A percentile compares a stretch with the other conserved stretches of the same genome.
These are phyloP conservation scores for Lumnitzera racemosa DNA, from an alignment of 345 rosid species.

Conservation along the genomic window DNA sequence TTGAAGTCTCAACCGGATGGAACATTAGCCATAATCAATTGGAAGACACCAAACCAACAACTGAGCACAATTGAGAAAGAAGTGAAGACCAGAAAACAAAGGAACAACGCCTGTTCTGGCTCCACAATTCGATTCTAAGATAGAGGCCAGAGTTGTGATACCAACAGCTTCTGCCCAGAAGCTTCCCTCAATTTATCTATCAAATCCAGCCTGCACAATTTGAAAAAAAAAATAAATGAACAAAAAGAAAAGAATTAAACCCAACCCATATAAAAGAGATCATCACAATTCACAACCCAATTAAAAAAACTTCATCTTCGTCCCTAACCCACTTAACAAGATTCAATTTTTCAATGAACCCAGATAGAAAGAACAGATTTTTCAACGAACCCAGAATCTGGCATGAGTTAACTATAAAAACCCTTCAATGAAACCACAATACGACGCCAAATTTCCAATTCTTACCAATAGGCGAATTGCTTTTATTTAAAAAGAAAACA, in stretches of 20 bases:
- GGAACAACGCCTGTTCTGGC: slow-evolving; percentile 35
- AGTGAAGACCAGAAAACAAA: slow-evolving; percentile 29
- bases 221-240: not conserved
- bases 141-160: slow-evolving; percentile 70
- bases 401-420: too few species aligned
- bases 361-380: too few species aligned
- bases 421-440: too few species aligned
- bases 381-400: too few species aligned
- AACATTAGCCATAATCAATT: slow-evolving; percentile 65
- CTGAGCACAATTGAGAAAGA: slow-evolving; percentile 9
- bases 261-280: too few species aligned
- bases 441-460: too few species aligned
- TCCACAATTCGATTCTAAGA: slow-evolving; percentile 21
- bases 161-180: slow-evolving; percentile 52
- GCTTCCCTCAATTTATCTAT: slow-evolving; percentile 22
- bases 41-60: slow-evolving; percentile 56
- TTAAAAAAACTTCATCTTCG: too few species aligned
- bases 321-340: too few species aligned
- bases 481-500: too few species aligned
- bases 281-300: too few species aligned
- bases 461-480: too few species aligned
- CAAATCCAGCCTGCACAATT: slow-evolving; percentile 16
- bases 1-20: slow-evolving; percentile 3
- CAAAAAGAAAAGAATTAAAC: not conserved
- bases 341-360: too few species aligned